phyloP scores from a whole-genome alignment of 441 rosid species.

The Syzygium syzygioides region DNA sequence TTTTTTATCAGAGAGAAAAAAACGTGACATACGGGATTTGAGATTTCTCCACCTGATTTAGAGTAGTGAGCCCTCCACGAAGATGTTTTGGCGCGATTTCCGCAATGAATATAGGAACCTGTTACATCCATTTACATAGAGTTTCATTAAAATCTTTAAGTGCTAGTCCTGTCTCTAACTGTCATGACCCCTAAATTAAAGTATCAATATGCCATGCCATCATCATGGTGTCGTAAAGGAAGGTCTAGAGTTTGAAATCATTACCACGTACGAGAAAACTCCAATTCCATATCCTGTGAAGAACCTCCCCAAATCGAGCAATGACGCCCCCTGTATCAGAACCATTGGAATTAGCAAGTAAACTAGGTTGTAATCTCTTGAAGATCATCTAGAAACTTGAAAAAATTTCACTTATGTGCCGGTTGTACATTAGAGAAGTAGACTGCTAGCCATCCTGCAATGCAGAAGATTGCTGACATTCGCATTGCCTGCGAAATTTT shows the following conservation, averaged over 20 bases:
- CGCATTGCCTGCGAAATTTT: constrained; percentile 63
- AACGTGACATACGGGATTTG: background rate
- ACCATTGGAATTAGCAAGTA: background rate
- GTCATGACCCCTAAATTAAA: background rate
- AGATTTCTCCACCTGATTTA: constrained; percentile 47
- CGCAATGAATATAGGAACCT: constrained; percentile 85
- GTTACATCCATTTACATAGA: background rate
- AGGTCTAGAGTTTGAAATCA: background rate
- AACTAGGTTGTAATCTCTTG: background rate
- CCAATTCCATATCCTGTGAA: constrained; percentile 84
- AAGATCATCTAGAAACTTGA: background rate
- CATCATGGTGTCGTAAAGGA: background rate
- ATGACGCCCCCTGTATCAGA: constrained; percentile 39
- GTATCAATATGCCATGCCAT: background rate
- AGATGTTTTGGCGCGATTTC: constrained; percentile 91
- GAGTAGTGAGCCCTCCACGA: constrained; percentile 80
- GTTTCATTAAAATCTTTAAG: background rate
- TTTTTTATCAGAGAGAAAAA: background rate
- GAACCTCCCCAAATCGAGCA: constrained; percentile 77
- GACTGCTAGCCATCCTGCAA: constrained; percentile 71
- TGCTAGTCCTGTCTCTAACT: background rate
- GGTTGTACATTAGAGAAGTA: constrained; percentile 45
- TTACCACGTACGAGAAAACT: constrained; percentile 86
- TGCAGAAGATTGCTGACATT: constrained; percentile 63
- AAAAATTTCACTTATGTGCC: background rate